Evolutionary conservation across 2,329 filamentous ascomycete genomes (phyloP).

Genomic region (Tolypocladium sp.): DNA sequence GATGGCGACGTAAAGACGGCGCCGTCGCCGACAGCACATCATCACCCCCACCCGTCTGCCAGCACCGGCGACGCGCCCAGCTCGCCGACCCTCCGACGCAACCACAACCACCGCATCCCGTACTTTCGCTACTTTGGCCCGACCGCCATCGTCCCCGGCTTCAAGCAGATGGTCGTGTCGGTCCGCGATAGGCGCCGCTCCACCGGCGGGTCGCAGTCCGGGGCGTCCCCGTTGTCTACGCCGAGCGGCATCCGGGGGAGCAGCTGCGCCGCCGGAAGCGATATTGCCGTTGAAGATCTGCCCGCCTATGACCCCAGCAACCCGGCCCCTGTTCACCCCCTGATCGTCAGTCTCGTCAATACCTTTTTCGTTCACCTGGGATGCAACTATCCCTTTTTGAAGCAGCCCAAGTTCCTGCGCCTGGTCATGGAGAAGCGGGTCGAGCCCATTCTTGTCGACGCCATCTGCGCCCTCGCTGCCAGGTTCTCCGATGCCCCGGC

Average conservation of each 20-base stretch:
- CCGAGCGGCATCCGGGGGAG: slow-evolving; percentile 23
- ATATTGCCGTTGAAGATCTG: slow-evolving; percentile 41
- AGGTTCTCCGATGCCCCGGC: slow-evolving; percentile 60
- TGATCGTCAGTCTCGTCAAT: slow-evolving; percentile 70
- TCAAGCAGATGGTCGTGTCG: slow-evolving; percentile 85
- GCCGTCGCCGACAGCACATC: slow-evolving; percentile 6
- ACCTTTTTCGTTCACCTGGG: slow-evolving; percentile 76
- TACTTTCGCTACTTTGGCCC: slow-evolving; percentile 89
- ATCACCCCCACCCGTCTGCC: slow-evolving; percentile 5
- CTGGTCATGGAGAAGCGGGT: slow-evolving; percentile 72
- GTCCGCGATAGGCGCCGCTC: slow-evolving; percentile 58
- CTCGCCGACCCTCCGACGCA: slow-evolving; percentile 39
- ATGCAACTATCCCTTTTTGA: slow-evolving; percentile 79
- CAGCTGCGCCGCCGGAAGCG: slow-evolving; percentile 32
- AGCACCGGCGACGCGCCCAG: slow-evolving; percentile 14
- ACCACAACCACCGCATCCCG: slow-evolving; percentile 59
- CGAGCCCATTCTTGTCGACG: slow-evolving; percentile 78
- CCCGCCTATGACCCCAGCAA: slow-evolving; percentile 73
- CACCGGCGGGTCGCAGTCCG: slow-evolving; percentile 46
- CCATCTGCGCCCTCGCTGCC: slow-evolving; percentile 73
- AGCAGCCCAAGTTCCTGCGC: slow-evolving; percentile 61
- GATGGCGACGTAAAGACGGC: slow-evolving; percentile 11
- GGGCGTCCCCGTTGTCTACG: slow-evolving; percentile 37
- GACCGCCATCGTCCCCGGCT: slow-evolving; percentile 83
- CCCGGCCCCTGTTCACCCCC: slow-evolving; percentile 57